Base-by-base conservation (phyloP, 768 basidiomycete species). In the Lenzites betulinus region DNA sequence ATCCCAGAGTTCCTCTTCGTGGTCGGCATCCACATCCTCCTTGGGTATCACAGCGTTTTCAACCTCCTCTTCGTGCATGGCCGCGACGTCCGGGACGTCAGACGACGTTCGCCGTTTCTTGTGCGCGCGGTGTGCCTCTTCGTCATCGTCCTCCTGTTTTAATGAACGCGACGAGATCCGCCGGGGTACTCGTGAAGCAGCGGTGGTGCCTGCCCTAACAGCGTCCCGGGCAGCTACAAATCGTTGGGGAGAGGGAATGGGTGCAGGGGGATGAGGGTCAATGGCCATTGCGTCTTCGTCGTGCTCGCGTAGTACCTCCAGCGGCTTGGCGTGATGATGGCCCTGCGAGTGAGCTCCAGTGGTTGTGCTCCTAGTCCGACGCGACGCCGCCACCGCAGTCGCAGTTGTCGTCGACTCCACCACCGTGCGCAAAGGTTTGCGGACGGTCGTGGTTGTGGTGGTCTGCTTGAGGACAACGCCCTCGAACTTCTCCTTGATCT, bases 51-150 rank as follows among this genome's bases (percentile, higher is more conserved):
- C 69, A 28, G 69, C 71, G 13, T 62, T 60, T 35, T 73, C 69
- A 16, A 68, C 60, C 56, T 75, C 81, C 47, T 66, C 69, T 62
- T 76, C 67, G 51, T 84, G 81, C 2, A 73, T 60, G 20, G 76
- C 82, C 16, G 65, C 67, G n/a, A 80, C 81, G 11, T 76, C 73
- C 25, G 84, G 84, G 0, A 77, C 74, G 33, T 85, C 80, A 2
- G 90, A 88, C 0, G 90, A 91, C 5, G 90, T 88, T 47, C 89
- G 79, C 63, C 87, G 82, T 72, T 90, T 89, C 80, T 93, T 93
- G 66, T 81, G 82, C 2, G 79, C 84, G 18, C 85, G 87, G 39
- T 76, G 73, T 11, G 79, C 79, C 42, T 88, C 89, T 23, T 78
- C 83, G n/a, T 81, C 81, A 26, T 85, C 84, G 15, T 78, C 79